These are phyloP conservation scores for Datisca glomerata DNA, from an alignment of 306 rosid species.

Conservation along the genomic window DNA sequence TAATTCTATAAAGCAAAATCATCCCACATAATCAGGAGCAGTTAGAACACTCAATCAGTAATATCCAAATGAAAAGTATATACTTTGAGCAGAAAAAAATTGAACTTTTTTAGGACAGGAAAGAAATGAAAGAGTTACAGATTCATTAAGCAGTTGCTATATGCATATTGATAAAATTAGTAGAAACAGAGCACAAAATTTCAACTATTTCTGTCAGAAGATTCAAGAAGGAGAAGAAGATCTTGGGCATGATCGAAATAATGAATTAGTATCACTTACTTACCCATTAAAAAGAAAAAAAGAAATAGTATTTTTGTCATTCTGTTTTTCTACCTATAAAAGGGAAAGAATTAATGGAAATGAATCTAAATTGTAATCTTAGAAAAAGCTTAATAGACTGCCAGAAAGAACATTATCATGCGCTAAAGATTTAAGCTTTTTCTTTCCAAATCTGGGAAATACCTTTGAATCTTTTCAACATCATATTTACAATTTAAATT, in stretches of 20 bases:
- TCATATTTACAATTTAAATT: background rate
- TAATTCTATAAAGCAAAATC: background rate
- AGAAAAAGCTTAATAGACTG: background rate
- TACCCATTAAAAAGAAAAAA: background rate
- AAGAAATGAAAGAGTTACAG: no score
- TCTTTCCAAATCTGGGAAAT: background rate
- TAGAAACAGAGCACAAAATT: no score
- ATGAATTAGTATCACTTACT: background rate
- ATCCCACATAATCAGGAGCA: background rate
- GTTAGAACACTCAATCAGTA: background rate
- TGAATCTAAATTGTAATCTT: background rate
- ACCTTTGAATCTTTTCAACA: background rate
- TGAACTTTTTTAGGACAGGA: no score
- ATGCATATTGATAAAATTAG: no score
- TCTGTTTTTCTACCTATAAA: background rate
- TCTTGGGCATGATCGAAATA: no score
- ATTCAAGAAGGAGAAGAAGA: no score
- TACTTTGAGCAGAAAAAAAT: background rate
- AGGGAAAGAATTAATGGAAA: background rate
- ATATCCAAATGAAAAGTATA: no score
- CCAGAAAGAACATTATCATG: background rate
- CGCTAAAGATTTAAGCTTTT: no score
- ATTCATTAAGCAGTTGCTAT: no score
- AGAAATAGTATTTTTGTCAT: background rate
- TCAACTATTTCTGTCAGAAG: background rate